Base-by-base conservation (phyloP, 78 protist genomes). In the Monosiga brevicollis region DNA sequence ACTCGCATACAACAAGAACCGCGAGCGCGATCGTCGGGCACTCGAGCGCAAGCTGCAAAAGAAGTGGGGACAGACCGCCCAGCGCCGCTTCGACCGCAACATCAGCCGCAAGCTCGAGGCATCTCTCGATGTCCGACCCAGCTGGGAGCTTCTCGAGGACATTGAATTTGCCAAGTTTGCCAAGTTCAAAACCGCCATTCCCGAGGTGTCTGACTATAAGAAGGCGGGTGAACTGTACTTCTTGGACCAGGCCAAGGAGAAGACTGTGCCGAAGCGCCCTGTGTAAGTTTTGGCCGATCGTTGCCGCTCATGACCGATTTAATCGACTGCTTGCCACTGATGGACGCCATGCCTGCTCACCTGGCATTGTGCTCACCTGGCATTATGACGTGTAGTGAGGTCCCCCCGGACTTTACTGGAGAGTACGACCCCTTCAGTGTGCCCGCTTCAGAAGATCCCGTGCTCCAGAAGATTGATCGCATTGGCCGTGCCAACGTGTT, bases 401-500 rank as follows among this genome's bases (percentile, higher is more conserved):
- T 82, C 78, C 86, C 10, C 78, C 38, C 73, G 25, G 88, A 79
- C 71, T 39, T 86, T 1, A 77, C 92, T 32, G 70, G 43, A 1
- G 89, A 86, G 40, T 89, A 90, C 35, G 84, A 87, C 41, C 29
- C 79, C 55, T 29, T 90, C 70, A 35, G 39, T 23, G 10, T 39
- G 73, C 54, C 83, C 15, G 32, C 79, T 6, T 37, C 32, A 1
- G n/a, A 29, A 0, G n/a, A n/a, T n/a, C n/a, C n/a, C n/a, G n/a
- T n/a, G n/a, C n/a, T n/a, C n/a, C n/a, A n/a, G n/a, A n/a, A n/a
- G n/a, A n/a, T n/a, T n/a, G n/a, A n/a, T n/a, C n/a, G n/a, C n/a
- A n/a, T n/a, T n/a, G n/a, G n/a, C n/a, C 62, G 54, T 36, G 80
- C 62, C 49, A 84, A 83, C 76, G 93, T 94, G 32, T 94, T 86